phyloP scores from a whole-genome alignment of 805 yeast species.

The Candida methanosorbosa region DNA sequence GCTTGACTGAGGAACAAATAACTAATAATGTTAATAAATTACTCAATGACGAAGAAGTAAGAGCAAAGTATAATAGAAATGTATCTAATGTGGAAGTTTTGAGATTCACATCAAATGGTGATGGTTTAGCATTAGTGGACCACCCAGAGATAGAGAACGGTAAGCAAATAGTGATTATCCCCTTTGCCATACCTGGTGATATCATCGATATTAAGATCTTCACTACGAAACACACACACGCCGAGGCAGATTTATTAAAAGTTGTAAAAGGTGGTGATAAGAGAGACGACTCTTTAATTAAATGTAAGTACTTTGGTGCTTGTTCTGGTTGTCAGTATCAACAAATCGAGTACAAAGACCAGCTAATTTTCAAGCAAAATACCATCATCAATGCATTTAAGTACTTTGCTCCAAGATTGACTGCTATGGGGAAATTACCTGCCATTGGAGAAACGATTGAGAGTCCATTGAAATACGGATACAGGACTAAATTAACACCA shows the following conservation, averaged over 20 bases:
- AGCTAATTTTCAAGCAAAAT: constrained; percentile 59
- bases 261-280: constrained; percentile 26
- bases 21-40: constrained; percentile 58
- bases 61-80: constrained; percentile 44
- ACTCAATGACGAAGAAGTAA: constrained; percentile 48
- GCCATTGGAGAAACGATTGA: constrained; percentile 34
- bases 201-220: constrained; percentile 58
- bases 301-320: constrained; percentile 79
- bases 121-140: constrained; percentile 66
- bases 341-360: constrained; percentile 62
- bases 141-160: constrained; percentile 42
- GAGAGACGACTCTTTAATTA: constrained; percentile 51
- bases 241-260: constrained; percentile 63
- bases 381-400: constrained; percentile 79
- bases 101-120: constrained; percentile 70
- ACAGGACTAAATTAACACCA: constrained; percentile 92
- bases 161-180: constrained; percentile 65
- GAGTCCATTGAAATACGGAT: constrained; percentile 71
- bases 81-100: constrained; percentile 51
- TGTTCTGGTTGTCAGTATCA: constrained; percentile 97
- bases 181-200: constrained; percentile 88
- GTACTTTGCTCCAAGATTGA: constrained; percentile 57
- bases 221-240: constrained; percentile 68
- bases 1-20: constrained; percentile 37
- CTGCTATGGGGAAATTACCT: constrained; percentile 41